Evolutionary conservation across 345 rosid genomes (phyloP).

Genomic region (Aurinia saxatilis): DNA sequence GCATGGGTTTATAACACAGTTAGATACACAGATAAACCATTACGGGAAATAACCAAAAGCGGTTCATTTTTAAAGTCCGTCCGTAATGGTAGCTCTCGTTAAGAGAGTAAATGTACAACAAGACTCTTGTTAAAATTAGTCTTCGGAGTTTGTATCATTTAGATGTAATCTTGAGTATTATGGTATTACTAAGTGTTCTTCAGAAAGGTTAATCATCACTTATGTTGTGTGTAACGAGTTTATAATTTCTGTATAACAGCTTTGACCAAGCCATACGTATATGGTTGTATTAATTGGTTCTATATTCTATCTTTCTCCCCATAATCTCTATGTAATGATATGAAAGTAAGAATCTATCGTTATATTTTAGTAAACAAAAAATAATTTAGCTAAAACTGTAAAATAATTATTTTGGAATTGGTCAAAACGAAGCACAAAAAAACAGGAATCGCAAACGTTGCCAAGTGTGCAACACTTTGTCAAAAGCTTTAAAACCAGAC

Average conservation of each 20-base stretch:
- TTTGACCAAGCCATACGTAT: no score
- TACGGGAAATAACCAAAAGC: constrained; percentile 54
- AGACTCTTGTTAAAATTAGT: neutral
- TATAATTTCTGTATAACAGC: no score
- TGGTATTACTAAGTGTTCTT: neutral
- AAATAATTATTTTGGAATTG: neutral
- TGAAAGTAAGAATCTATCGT: no score
- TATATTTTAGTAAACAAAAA: neutral
- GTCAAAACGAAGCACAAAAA: constrained; percentile 12
- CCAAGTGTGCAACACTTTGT: constrained; percentile 22
- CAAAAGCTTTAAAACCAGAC: neutral
- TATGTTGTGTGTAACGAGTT: neutral
- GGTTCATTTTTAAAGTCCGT: constrained; percentile 42
- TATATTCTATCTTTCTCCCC: no score
- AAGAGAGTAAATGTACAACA: neutral
- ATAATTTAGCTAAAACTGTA: neutral
- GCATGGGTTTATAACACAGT: constrained; percentile 72
- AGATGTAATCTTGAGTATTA: neutral
- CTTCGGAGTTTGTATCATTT: constrained; percentile 9
- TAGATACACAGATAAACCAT: constrained; percentile 73
- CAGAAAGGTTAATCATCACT: neutral
- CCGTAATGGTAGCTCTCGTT: constrained; percentile 24
- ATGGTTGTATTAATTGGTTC: no score
- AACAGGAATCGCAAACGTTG: neutral
- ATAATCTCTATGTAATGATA: no score